Base-by-base conservation (phyloP, 345 rosid species). In the Chamaenerion angustifolium region DNA sequence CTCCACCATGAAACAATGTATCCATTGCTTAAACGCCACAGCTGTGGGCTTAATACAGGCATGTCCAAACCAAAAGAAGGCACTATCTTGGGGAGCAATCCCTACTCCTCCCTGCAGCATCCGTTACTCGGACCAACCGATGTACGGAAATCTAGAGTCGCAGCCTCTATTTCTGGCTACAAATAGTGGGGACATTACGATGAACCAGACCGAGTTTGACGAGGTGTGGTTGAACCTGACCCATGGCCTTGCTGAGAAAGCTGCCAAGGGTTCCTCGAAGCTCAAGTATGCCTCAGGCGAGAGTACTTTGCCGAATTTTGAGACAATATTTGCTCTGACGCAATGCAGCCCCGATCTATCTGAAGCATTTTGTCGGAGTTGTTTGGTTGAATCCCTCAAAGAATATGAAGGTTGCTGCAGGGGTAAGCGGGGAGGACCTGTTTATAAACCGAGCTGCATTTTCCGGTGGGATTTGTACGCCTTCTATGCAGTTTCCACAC, bases 281-380 rank as follows among this genome's bases (percentile, higher is more conserved):
- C 73, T 55, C 6, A 74, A 76, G 56, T 76, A 51, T 54, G 74
- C 57, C 3, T 62, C 67, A 15, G 74, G 64, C 13, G 60, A 67
- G 48, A 55, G 68, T 0, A 42, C 45, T 12, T 4, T 64, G 18
- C 48, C 58, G 4, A 14, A 40, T 11, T 27, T 3, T 6, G 3
- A 45, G 3, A 75, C 49, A 8, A 65, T 72, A 9, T 73, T 70
- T 46, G 61, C 70, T 11, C 7, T 80, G 44, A 62, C 63, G 71
- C 78, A 75, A 42, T 80, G 93, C 57, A 67, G 73, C 11, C 77
- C 88, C 12, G 93, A 83, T 48, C 8, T 80, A 15, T 63, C 75
- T 1, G 49, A 23, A 25, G 17, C 37, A 65, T 1, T 70, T 40
- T 80, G 81, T n/a, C 47, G n/a, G 1, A 0, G 0, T 40, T 80